Evolutionary conservation across 352 stramenopile species (phyloP), one percentile per base, ranked within the genome.

Genomic region (Globisporangium perplexum): DNA sequence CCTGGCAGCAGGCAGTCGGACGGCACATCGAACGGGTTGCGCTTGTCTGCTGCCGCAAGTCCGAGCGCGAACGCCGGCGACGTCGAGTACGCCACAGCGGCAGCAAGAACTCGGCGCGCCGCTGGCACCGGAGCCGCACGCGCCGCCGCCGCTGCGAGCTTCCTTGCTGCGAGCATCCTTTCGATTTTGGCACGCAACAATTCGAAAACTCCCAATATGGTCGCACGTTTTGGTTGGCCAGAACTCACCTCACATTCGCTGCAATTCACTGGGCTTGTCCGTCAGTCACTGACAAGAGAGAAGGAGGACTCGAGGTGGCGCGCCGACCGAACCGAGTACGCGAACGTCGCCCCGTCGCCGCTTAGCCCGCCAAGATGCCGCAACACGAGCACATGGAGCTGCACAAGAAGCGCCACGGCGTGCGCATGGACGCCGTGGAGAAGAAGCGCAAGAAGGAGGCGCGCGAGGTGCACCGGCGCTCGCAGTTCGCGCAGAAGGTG

Each of bases 381-480:
- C 95, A 98, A 76, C 96, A 99, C 86, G 97, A 99, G 80, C 96
- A 99, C 69, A 99, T 99, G 93, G 97, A 99, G 86, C 95, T 98
- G 69, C 94, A 99, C 72, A 92, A 95, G 68, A 99, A 99, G 86
- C 94, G 98, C 68, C 92, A 99, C 79, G 97, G 97, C 69, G 93
- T 98, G 72, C 96, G 97, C 38, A 92, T 99, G 72, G 97, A 99
- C 68, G 74, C 93, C 43, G 85, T 87, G 46, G 97, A 99, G 73
- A 90, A 95, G 59, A 94, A 94, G 69, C 92, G 97, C 54, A 99
- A 99, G 79, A 98, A 98, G 79, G 96, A 99, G 69, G 97, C 97
- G 47, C 93, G 97, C 73, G 88, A 98, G 63, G 97, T 95, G 26
- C 97, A 99, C 70, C 94, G 97, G 38, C 86, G 90, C 47, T 98